These are phyloP conservation scores for Cryomyces minteri DNA, from an alignment of 495 filamentous ascomycete genomes.

Conservation along the genomic window DNA sequence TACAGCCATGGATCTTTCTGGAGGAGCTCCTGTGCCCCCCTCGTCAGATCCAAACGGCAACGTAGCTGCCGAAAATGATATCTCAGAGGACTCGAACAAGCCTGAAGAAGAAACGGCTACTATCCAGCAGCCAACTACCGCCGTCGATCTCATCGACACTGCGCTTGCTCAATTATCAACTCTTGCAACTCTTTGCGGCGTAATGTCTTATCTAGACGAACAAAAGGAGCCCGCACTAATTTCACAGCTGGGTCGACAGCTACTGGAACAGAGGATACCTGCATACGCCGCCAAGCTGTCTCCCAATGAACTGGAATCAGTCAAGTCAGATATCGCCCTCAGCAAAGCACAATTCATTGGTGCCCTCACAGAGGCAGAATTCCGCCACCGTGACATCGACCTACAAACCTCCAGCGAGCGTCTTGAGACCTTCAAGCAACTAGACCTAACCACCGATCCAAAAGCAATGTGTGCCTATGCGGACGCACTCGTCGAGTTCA, in stretches of 20 bases:
- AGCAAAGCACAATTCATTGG: neutral
- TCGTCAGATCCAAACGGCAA: too few relatives aligned
- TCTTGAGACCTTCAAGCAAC: neutral
- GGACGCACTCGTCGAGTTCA: slow-evolving; percentile 5
- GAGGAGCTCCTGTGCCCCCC: neutral
- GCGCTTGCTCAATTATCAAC: slow-evolving; percentile 40
- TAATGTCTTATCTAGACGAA: slow-evolving; percentile 22
- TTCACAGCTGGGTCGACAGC: slow-evolving; percentile 31
- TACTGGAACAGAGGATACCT: slow-evolving; percentile 28
- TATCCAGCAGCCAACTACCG: slow-evolving; percentile 41
- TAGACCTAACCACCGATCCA: neutral
- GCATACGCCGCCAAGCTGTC: slow-evolving; percentile 24
- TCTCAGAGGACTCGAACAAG: slow-evolving; percentile 2
- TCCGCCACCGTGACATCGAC: neutral
- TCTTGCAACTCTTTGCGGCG: slow-evolving; percentile 34
- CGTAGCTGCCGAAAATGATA: slow-evolving; percentile 1
- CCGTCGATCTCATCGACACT: slow-evolving; percentile 44
- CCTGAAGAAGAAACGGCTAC: slow-evolving; percentile 35
- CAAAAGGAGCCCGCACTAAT: slow-evolving; percentile 25
- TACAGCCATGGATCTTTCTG: slow-evolving; percentile 2
- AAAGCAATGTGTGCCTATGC: slow-evolving; percentile 6
- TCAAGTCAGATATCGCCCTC: neutral
- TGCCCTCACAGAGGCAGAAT: neutral
- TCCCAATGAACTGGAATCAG: slow-evolving; percentile 9
- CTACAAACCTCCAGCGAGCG: neutral